These are phyloP conservation scores for Cryptosporidium baileyi DNA, from an alignment of 169 alveolate genomes.

Conservation along the genomic window DNA sequence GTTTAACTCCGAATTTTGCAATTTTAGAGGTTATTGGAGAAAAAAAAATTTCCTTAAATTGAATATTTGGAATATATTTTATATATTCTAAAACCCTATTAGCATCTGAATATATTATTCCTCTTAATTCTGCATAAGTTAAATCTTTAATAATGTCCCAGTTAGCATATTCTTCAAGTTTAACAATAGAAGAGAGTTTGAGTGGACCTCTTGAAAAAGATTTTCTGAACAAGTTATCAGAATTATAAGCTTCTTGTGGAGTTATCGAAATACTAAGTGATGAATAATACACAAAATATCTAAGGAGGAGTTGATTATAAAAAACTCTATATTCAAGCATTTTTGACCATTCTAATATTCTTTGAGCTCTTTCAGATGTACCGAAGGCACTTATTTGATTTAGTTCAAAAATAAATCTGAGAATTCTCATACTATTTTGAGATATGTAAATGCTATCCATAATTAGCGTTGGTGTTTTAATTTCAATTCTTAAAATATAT, in stretches of 20 bases:
- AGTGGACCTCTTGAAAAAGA: slow-evolving; percentile 69
- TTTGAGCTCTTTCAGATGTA: slow-evolving; percentile 82
- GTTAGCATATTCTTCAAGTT: slow-evolving; percentile 62
- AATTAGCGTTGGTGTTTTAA: slow-evolving; percentile 88
- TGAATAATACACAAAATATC: slow-evolving; percentile 80
- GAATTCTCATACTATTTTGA: slow-evolving; percentile 91
- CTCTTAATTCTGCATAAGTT: slow-evolving; percentile 67
- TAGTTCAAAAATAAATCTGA: slow-evolving; percentile 88
- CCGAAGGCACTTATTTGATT: slow-evolving; percentile 78
- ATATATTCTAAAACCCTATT: slow-evolving; percentile 75
- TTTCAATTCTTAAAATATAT: slow-evolving; percentile 81
- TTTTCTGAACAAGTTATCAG: too few relatives aligned
- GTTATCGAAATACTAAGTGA: slow-evolving; percentile 72
- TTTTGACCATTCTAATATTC: slow-evolving; percentile 83
- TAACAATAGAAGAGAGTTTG: slow-evolving; percentile 51
- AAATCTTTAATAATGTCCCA: slow-evolving; percentile 75
- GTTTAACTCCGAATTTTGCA: slow-evolving; percentile 79
- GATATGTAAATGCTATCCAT: slow-evolving; percentile 91
- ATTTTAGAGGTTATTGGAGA: slow-evolving; percentile 87
- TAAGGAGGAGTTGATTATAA: slow-evolving; percentile 82
- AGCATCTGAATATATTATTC: slow-evolving; percentile 73
- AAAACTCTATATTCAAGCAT: slow-evolving; percentile 82
- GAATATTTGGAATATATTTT: slow-evolving; percentile 85
- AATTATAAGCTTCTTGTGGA: slow-evolving; percentile 32
- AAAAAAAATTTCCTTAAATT: slow-evolving; percentile 75